A percentile compares a stretch with the other conserved stretches of the same genome.
Evolutionary conservation across 208 protist species (phyloP).

Genomic region (Tritrichomonas musculus): DNA sequence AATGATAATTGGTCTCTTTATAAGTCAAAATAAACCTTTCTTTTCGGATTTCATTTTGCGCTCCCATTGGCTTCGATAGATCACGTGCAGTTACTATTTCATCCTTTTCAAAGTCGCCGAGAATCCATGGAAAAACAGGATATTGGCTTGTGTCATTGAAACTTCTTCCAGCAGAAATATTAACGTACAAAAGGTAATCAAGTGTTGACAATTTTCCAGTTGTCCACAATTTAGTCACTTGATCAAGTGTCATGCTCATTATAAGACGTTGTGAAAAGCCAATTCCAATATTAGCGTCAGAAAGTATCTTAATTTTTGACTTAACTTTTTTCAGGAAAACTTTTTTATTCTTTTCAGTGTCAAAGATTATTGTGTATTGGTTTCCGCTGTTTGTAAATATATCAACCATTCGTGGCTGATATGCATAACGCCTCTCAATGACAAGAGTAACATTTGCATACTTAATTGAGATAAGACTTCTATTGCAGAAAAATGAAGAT

Average conservation of each 20-base stretch:
- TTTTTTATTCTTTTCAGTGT: neutral
- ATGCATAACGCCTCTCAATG: neutral
- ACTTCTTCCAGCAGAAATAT: neutral
- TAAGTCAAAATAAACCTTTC: neutral
- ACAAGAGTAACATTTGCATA: neutral
- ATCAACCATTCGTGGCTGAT: neutral
- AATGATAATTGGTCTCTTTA: conserved; percentile 7
- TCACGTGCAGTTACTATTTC: neutral
- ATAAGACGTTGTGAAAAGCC: neutral
- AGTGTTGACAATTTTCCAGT: neutral
- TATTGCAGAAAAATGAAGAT: neutral
- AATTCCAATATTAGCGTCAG: no score
- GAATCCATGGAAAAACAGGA: neutral
- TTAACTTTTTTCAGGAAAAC: neutral
- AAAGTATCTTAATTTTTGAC: neutral
- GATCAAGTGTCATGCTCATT: neutral
- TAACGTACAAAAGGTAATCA: neutral
- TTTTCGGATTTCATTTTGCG: neutral
- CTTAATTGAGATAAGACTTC: neutral
- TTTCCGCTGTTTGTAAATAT: neutral
- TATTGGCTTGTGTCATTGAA: conserved; percentile 8
- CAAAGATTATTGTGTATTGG: neutral
- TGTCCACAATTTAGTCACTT: neutral
- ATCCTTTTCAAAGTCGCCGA: neutral
- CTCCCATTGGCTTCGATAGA: neutral